phyloP scores from a whole-genome alignment of 305 asterid genomes.

The Fraxinus sp. region DNA sequence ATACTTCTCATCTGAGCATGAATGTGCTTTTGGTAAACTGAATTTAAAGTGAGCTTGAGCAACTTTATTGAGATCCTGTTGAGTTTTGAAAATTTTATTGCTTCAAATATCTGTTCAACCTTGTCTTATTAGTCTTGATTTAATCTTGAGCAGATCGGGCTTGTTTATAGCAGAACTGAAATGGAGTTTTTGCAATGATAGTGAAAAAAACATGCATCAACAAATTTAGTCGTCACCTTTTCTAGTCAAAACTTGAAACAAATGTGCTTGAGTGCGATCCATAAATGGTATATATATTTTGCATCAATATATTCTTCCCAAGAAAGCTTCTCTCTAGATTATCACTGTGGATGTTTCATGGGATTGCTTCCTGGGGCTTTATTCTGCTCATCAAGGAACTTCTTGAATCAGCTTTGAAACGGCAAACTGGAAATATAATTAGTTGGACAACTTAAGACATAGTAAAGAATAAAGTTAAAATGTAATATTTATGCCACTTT shows the following conservation, averaged over 20 bases:
- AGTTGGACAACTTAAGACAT: neutral
- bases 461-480: neutral
- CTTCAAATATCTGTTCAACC: neutral
- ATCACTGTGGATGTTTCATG: slow-evolving; percentile 4
- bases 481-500: neutral
- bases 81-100: neutral
- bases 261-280: slow-evolving; percentile 10
- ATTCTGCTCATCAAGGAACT: slow-evolving; percentile 17
- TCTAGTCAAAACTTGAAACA: slow-evolving; percentile 3
- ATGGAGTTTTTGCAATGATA: neutral
- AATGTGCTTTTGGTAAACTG: neutral
- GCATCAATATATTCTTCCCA: neutral
- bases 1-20: neutral
- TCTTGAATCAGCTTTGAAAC: neutral
- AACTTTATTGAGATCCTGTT: neutral
- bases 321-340: slow-evolving; percentile 1
- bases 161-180: neutral
- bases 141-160: neutral
- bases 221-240: neutral
- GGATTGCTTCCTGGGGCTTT: slow-evolving; percentile 15
- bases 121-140: neutral
- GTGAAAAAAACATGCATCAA: neutral
- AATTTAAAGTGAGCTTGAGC: neutral
- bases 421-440: neutral
- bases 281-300: neutral